Evolutionary conservation across 2,329 filamentous ascomycete genomes (phyloP), one percentile per base, ranked within the genome.

Genomic region (Claviceps lovelessii): DNA sequence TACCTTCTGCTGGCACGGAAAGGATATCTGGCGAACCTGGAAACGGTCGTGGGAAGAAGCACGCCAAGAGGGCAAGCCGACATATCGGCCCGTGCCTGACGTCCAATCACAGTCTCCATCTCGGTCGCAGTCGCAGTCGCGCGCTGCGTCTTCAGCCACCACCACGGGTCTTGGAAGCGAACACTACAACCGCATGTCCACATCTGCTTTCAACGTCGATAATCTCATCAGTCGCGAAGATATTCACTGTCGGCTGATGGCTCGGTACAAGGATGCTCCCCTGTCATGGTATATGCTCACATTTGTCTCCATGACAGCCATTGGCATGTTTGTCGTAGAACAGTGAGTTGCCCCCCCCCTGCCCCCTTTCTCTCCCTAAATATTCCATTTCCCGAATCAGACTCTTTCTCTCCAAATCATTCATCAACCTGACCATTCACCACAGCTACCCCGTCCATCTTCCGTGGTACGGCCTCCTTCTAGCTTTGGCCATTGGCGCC

Each of bases 161-260:
- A 45, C 61, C 29, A 55, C 56, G 28, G 56, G 62, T 51, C 53
- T 60, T 39, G 56, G 61, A 46, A 51, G 63, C 45, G 58, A 60
- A 45, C 31, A 57, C 8, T 55, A 60, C n/a, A 52, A 52, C n/a
- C 57, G 58, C 55, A 63, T 60, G 54, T 67, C 70, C 1, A 63
- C 65, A 10, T 72, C 74, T 0, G 67, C 64, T 19, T 70, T 71
- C 1, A 70, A 71, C 55, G 61, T 72, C 7, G 77, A 81, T 50
- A 76, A 74, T 15, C 74, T 87, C 19, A 75, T 89, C 58, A 81
- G 76, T 58, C 78, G 80, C 39, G 88, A 94, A 63, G 89, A 95
- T 65, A 83, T 94, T 1, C 89, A 94, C 66, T 88, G 86, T 63
- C 82, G 88, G 6, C 73, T 94, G 33, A 95, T 95, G 89, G 80